phyloP scores from a whole-genome alignment of 257 asterid species.

The Hygrophila difformis region DNA sequence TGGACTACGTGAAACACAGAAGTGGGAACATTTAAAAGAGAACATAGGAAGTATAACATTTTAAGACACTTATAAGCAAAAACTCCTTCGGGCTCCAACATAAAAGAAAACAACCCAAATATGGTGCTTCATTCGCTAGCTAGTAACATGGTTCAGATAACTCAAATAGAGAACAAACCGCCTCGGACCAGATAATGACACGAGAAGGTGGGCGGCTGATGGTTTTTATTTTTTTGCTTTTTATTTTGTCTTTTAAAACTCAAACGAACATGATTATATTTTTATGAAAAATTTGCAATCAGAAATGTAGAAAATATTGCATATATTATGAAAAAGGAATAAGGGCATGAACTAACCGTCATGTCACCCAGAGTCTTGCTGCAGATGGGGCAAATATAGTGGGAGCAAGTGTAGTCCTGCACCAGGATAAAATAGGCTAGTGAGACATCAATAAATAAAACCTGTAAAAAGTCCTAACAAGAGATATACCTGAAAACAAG shows the following conservation, averaged over 20 bases:
- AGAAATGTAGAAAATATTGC: neutral
- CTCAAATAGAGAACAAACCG: neutral
- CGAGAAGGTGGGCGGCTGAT: neutral
- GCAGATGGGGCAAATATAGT: conserved; percentile 83
- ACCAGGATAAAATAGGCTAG: conserved; percentile 17
- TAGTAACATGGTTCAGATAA: conserved; percentile 2
- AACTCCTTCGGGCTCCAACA: too few species aligned
- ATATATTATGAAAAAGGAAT: neutral
- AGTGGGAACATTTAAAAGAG: too few species aligned
- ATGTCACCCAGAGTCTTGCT: conserved; percentile 92
- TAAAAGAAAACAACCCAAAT: too few species aligned
- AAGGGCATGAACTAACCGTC: conserved; percentile 48
- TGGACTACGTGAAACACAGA: too few species aligned
- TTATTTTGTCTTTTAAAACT: neutral
- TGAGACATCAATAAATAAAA: conserved; percentile 6
- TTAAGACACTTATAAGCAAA: too few species aligned
- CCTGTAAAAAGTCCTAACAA: neutral
- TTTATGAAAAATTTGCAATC: conserved; percentile 8
- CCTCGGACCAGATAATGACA: too few species aligned
- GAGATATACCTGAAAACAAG: conserved; percentile 65
- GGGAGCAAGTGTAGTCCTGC: conserved; percentile 70
- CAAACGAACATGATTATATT: too few species aligned
- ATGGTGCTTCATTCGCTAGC: too few species aligned
- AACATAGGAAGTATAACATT: too few species aligned
- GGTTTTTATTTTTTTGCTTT: neutral